Conservation (phyloP, 495 filamentous ascomycete species). For the Podospora comata region DNA sequence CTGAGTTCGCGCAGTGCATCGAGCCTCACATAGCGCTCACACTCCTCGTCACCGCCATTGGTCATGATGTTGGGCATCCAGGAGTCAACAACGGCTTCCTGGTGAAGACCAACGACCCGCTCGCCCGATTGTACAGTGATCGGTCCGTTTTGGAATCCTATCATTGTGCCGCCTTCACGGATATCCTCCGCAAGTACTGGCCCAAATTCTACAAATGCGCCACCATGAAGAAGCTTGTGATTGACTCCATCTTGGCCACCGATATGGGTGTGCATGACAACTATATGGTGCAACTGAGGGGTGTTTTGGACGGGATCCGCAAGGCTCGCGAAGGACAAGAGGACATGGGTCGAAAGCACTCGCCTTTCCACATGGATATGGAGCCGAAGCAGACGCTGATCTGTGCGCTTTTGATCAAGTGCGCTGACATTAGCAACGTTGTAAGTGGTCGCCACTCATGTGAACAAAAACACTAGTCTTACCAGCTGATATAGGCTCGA, state of each 20-base stretch:
- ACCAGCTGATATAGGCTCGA: conserved; percentile 58
- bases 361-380: conserved; percentile 38
- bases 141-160: conserved; percentile 95
- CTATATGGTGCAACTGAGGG: conserved; percentile 79
- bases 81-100: conserved; percentile 98
- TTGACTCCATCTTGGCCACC: conserved; percentile 90
- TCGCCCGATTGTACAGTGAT: conserved; percentile 98
- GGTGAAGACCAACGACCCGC: conserved; percentile 83
- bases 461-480: conserved; percentile 24
- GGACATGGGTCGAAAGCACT: conserved; percentile 66
- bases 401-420: conserved; percentile 92
- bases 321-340: conserved; percentile 67
- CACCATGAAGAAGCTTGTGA: conserved; percentile 82
- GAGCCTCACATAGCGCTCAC: conserved; percentile 83
- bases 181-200: conserved; percentile 93
- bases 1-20: conserved; percentile 61
- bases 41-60: conserved; percentile 88
- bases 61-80: conserved; percentile 95
- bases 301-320: conserved; percentile 47
- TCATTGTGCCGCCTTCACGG: conserved; percentile 94
- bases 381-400: conserved; percentile 62
- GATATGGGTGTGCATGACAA: conserved; percentile 97
- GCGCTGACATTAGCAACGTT: conserved; percentile 98
- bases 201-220: conserved; percentile 69
- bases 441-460: conserved; percentile 46